Evolutionary conservation across 805 yeast species (phyloP).

Genomic region (Spathaspora girioi): DNA sequence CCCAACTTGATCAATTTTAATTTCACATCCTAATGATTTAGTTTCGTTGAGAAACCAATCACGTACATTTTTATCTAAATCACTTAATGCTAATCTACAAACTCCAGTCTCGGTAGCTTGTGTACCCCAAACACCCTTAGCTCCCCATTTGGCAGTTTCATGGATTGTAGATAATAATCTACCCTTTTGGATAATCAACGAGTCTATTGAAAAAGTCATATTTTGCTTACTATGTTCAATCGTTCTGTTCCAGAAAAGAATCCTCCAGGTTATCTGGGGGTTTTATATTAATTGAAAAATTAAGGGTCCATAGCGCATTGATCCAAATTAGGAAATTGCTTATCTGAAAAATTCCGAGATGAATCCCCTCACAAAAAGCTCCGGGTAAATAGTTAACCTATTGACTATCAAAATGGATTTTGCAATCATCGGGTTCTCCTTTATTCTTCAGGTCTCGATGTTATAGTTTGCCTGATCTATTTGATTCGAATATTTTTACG

Average conservation of each 20-base stretch:
- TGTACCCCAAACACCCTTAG: slow-evolving; percentile 60
- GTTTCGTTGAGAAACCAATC: slow-evolving; percentile 63
- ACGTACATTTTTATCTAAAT: slow-evolving; percentile 58
- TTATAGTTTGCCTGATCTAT: too few species aligned
- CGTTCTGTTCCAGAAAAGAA: background rate
- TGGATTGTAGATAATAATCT: slow-evolving; percentile 58
- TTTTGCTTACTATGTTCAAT: background rate
- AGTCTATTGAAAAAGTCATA: slow-evolving; percentile 1
- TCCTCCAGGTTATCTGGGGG: background rate
- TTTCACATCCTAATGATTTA: slow-evolving; percentile 49
- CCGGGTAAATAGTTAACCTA: too few species aligned
- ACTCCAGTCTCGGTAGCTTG: slow-evolving; percentile 60
- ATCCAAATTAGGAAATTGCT: background rate
- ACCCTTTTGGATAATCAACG: slow-evolving; percentile 15
- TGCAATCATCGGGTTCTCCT: too few species aligned
- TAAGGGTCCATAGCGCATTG: background rate
- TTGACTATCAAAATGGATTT: too few species aligned
- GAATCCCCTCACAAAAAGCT: background rate
- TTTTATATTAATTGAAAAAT: background rate
- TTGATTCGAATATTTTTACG: too few species aligned
- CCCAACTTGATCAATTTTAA: slow-evolving; percentile 63
- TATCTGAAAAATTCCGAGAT: background rate
- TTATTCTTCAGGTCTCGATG: too few species aligned
- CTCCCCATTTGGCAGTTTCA: slow-evolving; percentile 60
- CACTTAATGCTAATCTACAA: slow-evolving; percentile 59